Evolutionary conservation across 2,329 filamentous ascomycete genomes (phyloP).

Genomic region (Plectosphaerella plurivora): DNA sequence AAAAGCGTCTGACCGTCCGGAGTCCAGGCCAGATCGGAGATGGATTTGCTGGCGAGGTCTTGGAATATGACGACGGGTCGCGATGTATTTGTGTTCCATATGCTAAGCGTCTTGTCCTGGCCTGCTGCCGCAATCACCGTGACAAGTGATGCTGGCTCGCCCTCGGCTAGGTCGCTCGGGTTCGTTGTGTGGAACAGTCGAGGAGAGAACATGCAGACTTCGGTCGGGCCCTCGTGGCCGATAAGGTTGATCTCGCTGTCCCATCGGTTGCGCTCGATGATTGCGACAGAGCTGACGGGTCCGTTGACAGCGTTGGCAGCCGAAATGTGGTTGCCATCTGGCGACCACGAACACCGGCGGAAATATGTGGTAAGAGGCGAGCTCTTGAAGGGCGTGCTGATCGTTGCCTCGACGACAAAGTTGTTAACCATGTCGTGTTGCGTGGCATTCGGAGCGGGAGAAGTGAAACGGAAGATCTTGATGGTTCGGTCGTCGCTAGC

Average conservation of each 20-base stretch:
- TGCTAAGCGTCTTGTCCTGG: constrained; percentile 91
- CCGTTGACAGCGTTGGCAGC: constrained; percentile 97
- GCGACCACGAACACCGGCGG: constrained; percentile 93
- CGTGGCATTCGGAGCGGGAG: constrained; percentile 84
- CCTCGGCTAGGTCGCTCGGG: constrained; percentile 48
- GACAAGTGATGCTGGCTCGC: constrained; percentile 52
- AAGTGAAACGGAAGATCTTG: constrained; percentile 93
- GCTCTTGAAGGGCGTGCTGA: constrained; percentile 79
- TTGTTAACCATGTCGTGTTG: constrained; percentile 96
- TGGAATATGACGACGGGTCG: constrained; percentile 86
- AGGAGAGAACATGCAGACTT: constrained; percentile 96
- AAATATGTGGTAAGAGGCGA: constrained; percentile 97
- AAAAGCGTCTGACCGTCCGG: constrained; percentile 87
- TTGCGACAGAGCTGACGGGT: constrained; percentile 93
- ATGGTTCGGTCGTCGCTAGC: constrained; percentile 96
- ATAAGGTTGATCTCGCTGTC: constrained; percentile 97
- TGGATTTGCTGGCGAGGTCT: constrained; percentile 83
- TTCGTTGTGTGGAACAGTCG: constrained; percentile 76
- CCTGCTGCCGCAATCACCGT: constrained; percentile 96
- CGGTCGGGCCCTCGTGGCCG: constrained; percentile 92
- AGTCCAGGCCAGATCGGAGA: constrained; percentile 91
- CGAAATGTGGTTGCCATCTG: constrained; percentile 94
- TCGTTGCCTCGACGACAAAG: constrained; percentile 90
- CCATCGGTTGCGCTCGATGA: constrained; percentile 89
- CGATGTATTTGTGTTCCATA: constrained; percentile 97